Conservation (phyloP, 306 rosid species). For the Alnus glutinosa region DNA sequence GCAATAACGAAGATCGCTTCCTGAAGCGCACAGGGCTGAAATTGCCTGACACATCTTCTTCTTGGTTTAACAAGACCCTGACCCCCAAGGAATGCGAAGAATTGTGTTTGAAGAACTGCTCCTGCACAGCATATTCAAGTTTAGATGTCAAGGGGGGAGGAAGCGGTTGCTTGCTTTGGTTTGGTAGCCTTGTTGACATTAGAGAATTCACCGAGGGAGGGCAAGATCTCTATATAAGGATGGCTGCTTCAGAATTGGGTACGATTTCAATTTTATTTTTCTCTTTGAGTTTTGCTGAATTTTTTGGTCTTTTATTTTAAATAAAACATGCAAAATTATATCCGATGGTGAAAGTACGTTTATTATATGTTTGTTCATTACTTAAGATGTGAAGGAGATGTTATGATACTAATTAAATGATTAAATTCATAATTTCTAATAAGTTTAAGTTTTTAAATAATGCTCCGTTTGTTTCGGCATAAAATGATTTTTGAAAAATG, state of each 20-base stretch:
- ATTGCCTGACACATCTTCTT: slow-evolving; percentile 36
- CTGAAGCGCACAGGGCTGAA: slow-evolving; percentile 1
- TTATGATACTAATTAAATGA: too few relatives aligned
- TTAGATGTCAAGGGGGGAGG: slow-evolving; percentile 25
- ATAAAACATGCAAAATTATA: neutral
- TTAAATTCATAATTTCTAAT: too few relatives aligned
- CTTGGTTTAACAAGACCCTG: slow-evolving; percentile 29
- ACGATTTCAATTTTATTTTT: neutral
- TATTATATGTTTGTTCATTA: neutral
- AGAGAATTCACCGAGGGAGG: slow-evolving; percentile 24
- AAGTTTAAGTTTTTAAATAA: too few relatives aligned
- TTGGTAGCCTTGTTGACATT: slow-evolving; percentile 30
- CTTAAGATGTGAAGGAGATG: too few relatives aligned
- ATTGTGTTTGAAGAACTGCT: slow-evolving; percentile 34
- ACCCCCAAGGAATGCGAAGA: slow-evolving; percentile 29
- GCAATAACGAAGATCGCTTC: slow-evolving; percentile 24
- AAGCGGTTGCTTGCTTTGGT: slow-evolving; percentile 45
- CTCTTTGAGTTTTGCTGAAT: slow-evolving; percentile 19
- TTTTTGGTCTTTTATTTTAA: neutral
- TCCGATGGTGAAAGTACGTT: neutral
- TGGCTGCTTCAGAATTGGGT: neutral
- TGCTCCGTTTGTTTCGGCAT: too few relatives aligned
- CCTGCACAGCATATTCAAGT: slow-evolving; percentile 35
- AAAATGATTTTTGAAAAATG: too few relatives aligned
- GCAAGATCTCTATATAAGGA: slow-evolving; percentile 25